Conservation (phyloP, 2,329 filamentous ascomycete species). For the Macrophomina pseudophaseolina region DNA sequence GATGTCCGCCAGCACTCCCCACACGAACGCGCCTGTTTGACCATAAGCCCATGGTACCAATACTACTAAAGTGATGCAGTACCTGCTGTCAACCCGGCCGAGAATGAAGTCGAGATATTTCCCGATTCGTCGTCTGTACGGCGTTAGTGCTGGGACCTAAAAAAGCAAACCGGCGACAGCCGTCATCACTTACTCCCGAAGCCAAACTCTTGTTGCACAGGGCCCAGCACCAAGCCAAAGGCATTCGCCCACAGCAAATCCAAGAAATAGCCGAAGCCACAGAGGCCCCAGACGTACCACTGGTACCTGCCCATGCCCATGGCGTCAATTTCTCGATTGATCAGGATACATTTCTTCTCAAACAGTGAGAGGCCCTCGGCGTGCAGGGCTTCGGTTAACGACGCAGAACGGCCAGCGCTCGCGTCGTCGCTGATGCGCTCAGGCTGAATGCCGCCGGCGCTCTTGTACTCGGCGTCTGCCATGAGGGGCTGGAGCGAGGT, state of each 20-base stretch:
- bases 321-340: constrained; percentile 56
- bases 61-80: neutral
- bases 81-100: constrained; percentile 56
- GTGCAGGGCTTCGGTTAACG: constrained; percentile 7
- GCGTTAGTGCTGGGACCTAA: neutral
- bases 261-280: constrained; percentile 61
- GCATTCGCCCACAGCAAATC: constrained; percentile 65
- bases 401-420: neutral
- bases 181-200: constrained; percentile 43
- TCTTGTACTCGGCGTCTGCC: constrained; percentile 17
- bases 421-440: neutral
- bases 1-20: constrained; percentile 62
- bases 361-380: constrained; percentile 41
- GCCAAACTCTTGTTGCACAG: constrained; percentile 62
- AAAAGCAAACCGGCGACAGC: neutral
- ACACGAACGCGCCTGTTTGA: constrained; percentile 52
- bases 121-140: constrained; percentile 44
- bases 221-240: constrained; percentile 60
- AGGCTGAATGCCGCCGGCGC: neutral
- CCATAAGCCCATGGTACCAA: neutral
- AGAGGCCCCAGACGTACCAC: constrained; percentile 59
- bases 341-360: constrained; percentile 51
- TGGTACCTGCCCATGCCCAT: constrained; percentile 62
- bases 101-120: constrained; percentile 62
- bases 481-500: constrained; percentile 8